phyloP scores from a whole-genome alignment of 805 yeast genomes.

The Kazachstania viticola region DNA sequence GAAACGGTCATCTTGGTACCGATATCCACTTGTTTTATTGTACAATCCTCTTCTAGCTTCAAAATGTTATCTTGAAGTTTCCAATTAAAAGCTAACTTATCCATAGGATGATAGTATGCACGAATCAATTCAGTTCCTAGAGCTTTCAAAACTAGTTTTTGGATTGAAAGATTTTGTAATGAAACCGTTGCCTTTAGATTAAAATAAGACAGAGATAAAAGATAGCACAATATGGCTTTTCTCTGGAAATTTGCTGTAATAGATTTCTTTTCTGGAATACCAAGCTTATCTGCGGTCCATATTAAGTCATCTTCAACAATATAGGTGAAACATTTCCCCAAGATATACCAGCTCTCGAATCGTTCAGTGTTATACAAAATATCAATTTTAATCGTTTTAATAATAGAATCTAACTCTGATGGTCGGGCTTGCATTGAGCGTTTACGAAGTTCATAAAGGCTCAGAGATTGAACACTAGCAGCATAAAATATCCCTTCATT shows the following conservation, averaged over 20 bases:
- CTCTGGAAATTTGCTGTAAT: constrained; percentile 55
- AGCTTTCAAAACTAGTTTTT: constrained; percentile 9
- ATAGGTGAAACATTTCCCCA: constrained; percentile 70
- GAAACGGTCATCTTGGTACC: constrained; percentile 12
- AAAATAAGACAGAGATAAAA: constrained; percentile 41
- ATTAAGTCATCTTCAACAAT: constrained; percentile 80
- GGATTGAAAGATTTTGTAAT: constrained; percentile 10
- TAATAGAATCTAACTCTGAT: constrained; percentile 68
- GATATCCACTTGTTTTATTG: constrained; percentile 6
- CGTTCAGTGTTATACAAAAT: constrained; percentile 53
- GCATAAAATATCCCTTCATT: constrained; percentile 48
- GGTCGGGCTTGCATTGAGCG: constrained; percentile 71
- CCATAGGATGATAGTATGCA: constrained; percentile 55
- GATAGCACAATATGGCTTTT: constrained; percentile 58
- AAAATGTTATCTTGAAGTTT: constrained; percentile 8
- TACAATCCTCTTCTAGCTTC: constrained; percentile 11
- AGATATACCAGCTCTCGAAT: constrained; percentile 74
- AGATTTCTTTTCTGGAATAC: constrained; percentile 46
- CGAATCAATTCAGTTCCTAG: constrained; percentile 30
- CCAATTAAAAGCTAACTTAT: constrained; percentile 40
- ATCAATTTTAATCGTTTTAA: constrained; percentile 54
- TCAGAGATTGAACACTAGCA: constrained; percentile 23
- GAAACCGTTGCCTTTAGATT: constrained; percentile 1
- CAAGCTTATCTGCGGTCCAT: constrained; percentile 84
- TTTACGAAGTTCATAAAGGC: constrained; percentile 43